Base-by-base conservation (phyloP, 768 basidiomycete genomes). In the Chalciporus sphaerocephalus region DNA sequence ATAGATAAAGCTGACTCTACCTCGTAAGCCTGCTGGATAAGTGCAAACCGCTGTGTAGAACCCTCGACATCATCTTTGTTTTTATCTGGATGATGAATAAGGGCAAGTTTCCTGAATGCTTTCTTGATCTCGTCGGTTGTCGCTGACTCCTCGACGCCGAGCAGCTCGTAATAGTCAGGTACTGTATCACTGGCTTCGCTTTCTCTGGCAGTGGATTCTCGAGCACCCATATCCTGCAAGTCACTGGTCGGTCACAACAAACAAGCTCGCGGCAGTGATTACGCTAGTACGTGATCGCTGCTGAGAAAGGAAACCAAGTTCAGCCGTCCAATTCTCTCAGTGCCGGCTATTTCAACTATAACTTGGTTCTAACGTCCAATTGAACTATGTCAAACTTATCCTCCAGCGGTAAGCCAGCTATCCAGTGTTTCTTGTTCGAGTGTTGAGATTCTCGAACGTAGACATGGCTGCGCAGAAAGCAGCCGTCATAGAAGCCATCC, bases 11-110 rank as follows among this genome's bases (percentile, higher is more conserved):
- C 30, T 32, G 8, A 10, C 30, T 76, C 40, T 52, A 88, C 93
- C 76, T 98, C 96, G 58, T 98, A 98, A 4, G 96, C 96, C 58
- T 95, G 90, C 57, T 98, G 96, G 7, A 99, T 68, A 15, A 78
- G 69, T 2, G 94, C 86, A 60, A 98, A 99, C 11, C 85, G 78
- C 54, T 86, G 73, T 0, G 92, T 98, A 0, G 96, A 83, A 28
- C 80, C 90, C 52, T 95, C 91, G 4, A 87, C 64, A 56, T 95
- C 83, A 50, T 83, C 74, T 37, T 77, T 72, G 58, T 97, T 97
- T 69, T 97, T 89, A 62, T 92, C 90, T 2, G 90, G 90, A 61
- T 92, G 87, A 66, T 89, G 83, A 30, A 90, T 70, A 32, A 95
- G 76, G 8, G 93, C 93, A 12, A 92, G 76, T 58, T 77, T 81